Evolutionary conservation across 2,329 filamentous ascomycete genomes (phyloP).

Genomic region (Pseudopithomyces chartarum): DNA sequence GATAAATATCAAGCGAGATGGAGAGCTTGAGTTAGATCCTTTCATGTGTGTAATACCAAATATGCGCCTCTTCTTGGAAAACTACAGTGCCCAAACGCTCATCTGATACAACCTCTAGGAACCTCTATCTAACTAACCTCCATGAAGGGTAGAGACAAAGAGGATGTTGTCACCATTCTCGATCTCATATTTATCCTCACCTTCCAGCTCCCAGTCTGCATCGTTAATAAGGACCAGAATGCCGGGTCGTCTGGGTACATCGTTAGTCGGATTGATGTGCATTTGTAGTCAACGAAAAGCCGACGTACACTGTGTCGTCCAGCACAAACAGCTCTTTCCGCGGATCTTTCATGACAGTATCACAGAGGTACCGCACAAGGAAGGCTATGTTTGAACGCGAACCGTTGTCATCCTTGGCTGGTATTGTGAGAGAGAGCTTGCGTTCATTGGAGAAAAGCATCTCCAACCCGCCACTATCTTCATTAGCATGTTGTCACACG

Average conservation of each 20-base stretch:
- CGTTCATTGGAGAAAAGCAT: conserved; percentile 87
- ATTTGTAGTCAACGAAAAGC: background rate
- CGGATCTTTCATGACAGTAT: conserved; percentile 80
- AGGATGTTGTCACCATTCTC: conserved; percentile 84
- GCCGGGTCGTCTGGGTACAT: conserved; percentile 75
- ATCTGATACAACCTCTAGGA: too few relatives aligned
- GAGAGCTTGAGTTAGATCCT: too few relatives aligned
- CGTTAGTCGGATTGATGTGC: conserved; percentile 18
- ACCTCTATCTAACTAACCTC: conserved; percentile 56
- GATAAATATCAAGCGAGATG: too few relatives aligned
- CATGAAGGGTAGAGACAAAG: conserved; percentile 96
- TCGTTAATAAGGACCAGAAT: conserved; percentile 98
- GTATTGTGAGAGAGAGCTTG: conserved; percentile 72
- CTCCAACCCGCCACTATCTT: conserved; percentile 79
- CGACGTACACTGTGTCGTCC: conserved; percentile 81
- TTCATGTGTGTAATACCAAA: too few relatives aligned
- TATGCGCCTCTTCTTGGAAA: too few relatives aligned
- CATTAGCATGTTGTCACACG: conserved; percentile 12
- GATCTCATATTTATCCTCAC: conserved; percentile 87
- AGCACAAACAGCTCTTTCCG: conserved; percentile 89
- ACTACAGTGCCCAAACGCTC: too few relatives aligned
- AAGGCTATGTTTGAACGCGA: conserved; percentile 71
- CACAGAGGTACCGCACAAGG: conserved; percentile 79
- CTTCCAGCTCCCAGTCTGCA: conserved; percentile 97
- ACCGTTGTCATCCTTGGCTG: conserved; percentile 64